A percentile compares a stretch with the other conserved stretches of the same genome.
Conservation (phyloP, 768 basidiomycete species). For the Tylopilus vinaceipallidus region DNA sequence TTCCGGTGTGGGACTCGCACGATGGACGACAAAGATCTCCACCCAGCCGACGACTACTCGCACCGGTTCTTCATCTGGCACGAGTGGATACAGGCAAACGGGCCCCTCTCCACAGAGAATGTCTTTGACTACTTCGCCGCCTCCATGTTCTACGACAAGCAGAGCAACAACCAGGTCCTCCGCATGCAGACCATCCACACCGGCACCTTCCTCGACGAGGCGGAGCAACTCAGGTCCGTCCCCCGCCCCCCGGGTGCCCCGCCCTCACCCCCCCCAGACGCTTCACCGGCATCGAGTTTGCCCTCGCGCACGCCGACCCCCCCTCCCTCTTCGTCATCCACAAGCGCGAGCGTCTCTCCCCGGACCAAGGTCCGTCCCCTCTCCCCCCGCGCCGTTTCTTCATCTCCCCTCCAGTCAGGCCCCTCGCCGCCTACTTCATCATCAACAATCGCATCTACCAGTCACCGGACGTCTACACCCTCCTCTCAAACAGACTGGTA, state of each 20-base stretch:
- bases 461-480: constrained; percentile 79
- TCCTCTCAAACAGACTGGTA: constrained; percentile 83
- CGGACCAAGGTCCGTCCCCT: constrained; percentile 68
- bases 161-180: constrained; percentile 88
- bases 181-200: constrained; percentile 94
- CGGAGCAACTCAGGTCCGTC: constrained; percentile 71
- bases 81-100: constrained; percentile 87
- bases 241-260: neutral
- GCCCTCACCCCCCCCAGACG: constrained; percentile 46
- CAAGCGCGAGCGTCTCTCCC: constrained; percentile 81
- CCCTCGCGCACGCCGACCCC: constrained; percentile 74
- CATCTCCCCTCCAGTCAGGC: constrained; percentile 50
- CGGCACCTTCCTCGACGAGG: constrained; percentile 74
- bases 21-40: constrained; percentile 62
- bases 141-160: constrained; percentile 94
- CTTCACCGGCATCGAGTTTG: constrained; percentile 86
- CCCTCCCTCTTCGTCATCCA: constrained; percentile 87
- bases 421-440: constrained; percentile 83
- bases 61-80: constrained; percentile 89
- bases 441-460: constrained; percentile 89
- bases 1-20: too few relatives aligned
- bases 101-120: constrained; percentile 70
- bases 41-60: constrained; percentile 78
- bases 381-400: neutral
- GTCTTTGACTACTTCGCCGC: constrained; percentile 89